Percentiles rank a stretch among this genome's conserved stretches.
Evolutionary conservation across 2,329 filamentous ascomycete genomes (phyloP).

Genomic region (Simplicillium aogashimaense): DNA sequence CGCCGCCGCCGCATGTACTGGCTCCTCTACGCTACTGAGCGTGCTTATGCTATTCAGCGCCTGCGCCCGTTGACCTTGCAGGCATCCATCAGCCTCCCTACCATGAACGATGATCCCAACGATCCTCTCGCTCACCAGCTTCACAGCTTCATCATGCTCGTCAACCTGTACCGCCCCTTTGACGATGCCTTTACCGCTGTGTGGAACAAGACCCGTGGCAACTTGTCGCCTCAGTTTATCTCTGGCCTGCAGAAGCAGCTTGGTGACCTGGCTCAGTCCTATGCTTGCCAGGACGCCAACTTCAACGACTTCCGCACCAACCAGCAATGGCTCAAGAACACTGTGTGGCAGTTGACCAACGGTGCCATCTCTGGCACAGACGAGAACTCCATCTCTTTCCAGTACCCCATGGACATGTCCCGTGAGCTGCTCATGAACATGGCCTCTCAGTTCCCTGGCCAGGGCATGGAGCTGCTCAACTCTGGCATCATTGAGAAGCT

Average conservation of each 20-base stretch:
- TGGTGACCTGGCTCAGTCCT: conserved; percentile 40
- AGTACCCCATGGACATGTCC: conserved; percentile 53
- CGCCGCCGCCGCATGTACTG: conserved; percentile 61
- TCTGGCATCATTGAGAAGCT: conserved; percentile 73
- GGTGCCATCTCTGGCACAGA: conserved; percentile 32
- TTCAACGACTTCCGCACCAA: conserved; percentile 46
- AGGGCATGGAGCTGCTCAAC: conserved; percentile 65
- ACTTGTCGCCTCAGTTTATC: conserved; percentile 48
- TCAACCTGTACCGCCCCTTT: conserved; percentile 55
- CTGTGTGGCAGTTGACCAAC: conserved; percentile 53
- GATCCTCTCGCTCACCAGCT: conserved; percentile 44
- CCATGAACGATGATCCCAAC: conserved; percentile 48
- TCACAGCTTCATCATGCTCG: conserved; percentile 47
- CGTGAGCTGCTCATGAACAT: conserved; percentile 54
- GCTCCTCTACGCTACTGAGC: conserved; percentile 61
- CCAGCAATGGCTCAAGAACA: conserved; percentile 56
- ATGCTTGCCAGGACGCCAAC: conserved; percentile 42
- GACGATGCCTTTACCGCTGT: conserved; percentile 53
- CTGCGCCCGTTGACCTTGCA: conserved; percentile 61
- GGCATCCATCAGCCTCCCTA: conserved; percentile 57
- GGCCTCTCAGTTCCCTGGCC: conserved; percentile 60
- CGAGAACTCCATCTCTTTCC: conserved; percentile 49
- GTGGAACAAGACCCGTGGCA: conserved; percentile 56
- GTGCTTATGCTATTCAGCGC: conserved; percentile 62
- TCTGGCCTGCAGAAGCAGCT: conserved; percentile 52